Conservation (phyloP, 164 flowering plant species). For the Litsea cubeba region DNA sequence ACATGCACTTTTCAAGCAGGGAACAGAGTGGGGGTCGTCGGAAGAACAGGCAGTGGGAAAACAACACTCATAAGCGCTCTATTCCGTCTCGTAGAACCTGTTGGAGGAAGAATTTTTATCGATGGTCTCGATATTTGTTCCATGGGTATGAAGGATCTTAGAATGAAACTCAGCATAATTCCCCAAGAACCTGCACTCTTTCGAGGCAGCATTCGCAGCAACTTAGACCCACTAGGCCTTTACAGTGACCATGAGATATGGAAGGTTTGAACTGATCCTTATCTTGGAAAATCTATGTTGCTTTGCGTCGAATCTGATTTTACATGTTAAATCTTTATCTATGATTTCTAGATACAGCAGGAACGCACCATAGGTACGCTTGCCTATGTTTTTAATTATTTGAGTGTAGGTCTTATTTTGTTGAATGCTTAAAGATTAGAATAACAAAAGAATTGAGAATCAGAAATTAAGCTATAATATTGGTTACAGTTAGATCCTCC, state of each 20-base stretch:
- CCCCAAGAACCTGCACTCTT: slow-evolving; percentile 94
- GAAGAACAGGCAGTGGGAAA: slow-evolving; percentile 95
- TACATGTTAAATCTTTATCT: neutral
- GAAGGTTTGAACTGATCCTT: slow-evolving; percentile 42
- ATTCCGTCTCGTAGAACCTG: slow-evolving; percentile 80
- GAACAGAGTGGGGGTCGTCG: slow-evolving; percentile 78
- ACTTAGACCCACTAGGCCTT: slow-evolving; percentile 75
- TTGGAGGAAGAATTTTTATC: slow-evolving; percentile 55
- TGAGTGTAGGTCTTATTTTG: neutral
- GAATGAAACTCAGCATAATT: slow-evolving; percentile 72
- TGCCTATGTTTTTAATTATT: neutral
- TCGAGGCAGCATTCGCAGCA: slow-evolving; percentile 63
- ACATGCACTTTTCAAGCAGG: slow-evolving; percentile 73
- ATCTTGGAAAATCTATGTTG: neutral
- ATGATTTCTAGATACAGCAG: neutral
- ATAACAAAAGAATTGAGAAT: neutral
- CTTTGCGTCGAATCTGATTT: neutral
- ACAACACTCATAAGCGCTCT: slow-evolving; percentile 76
- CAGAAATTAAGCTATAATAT: neutral
- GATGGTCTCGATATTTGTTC: slow-evolving; percentile 18
- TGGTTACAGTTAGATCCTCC: neutral
- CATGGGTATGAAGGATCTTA: slow-evolving; percentile 65
- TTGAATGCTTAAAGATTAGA: neutral
- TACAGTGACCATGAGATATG: slow-evolving; percentile 74
- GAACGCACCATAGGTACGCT: neutral